Percentiles rank a stretch among this genome's conserved stretches.
Evolutionary conservation across 75 land plant genomes (phyloP).

Genomic region (Sequoiadendron giganteum): DNA sequence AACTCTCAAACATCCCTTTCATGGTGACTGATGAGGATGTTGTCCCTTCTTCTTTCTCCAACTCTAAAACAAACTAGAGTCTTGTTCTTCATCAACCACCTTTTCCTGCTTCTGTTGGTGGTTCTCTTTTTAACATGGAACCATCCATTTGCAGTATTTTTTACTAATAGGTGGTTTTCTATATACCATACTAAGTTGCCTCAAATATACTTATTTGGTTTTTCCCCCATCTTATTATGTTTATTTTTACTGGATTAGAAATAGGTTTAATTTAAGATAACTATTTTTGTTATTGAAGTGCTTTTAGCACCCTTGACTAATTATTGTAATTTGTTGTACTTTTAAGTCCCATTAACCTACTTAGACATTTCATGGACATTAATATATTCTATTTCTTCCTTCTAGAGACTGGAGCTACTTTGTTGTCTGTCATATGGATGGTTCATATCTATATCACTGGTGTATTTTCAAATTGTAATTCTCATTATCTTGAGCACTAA

Average conservation of each 20-base stretch:
- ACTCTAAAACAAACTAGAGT: neutral
- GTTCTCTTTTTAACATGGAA: neutral
- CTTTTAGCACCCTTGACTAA: neutral
- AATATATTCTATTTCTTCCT: neutral
- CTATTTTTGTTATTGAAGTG: neutral
- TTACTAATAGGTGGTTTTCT: too few relatives aligned
- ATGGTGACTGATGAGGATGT: neutral
- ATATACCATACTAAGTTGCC: neutral
- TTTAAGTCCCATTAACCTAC: too few relatives aligned
- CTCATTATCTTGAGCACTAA: neutral
- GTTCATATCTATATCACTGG: neutral
- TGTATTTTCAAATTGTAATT: neutral
- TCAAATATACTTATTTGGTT: neutral
- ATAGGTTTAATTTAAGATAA: neutral
- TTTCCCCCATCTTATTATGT: neutral
- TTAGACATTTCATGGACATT: neutral
- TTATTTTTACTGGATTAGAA: neutral
- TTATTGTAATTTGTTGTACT: neutral
- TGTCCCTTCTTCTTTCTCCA: neutral
- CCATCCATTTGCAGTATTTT: neutral
- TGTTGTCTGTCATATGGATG: neutral
- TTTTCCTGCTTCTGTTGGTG: neutral
- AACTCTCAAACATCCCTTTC: neutral
- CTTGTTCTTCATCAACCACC: neutral
- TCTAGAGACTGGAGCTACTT: neutral